Base-by-base conservation (phyloP, 2,329 filamentous ascomycete genomes). In the Calonectria multiphialidica region DNA sequence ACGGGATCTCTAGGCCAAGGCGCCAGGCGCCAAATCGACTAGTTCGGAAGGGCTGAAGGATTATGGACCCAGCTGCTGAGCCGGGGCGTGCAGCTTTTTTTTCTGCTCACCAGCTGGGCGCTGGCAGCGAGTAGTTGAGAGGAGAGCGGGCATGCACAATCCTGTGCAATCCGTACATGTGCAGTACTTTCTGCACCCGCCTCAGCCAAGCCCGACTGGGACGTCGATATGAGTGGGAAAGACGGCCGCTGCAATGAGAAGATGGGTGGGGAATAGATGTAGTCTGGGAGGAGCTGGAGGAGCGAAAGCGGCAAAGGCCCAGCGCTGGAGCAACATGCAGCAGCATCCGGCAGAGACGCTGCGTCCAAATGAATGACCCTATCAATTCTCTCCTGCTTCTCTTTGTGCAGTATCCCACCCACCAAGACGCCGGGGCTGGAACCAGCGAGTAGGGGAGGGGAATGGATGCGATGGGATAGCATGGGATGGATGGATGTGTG, bases 11-110 rank as follows among this genome's bases (percentile, higher is more conserved):
- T 77, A 74, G 77, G 76, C 75, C 74, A 74, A 68, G 65, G 66
- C 72, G 55, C 72, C 75, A 78, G 53, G 45, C 77, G 76, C 77
- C 73, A 79, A 77, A 76, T 70, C 72, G 78, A 78, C 81, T 84
- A 84, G 82, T 80, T 82, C 73, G 76, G 81, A 78, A 84, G 81
- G 82, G 82, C 82, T 84, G 82, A 84, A 79, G 78, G 79, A 80
- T 78, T 50, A 69, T 79, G 77, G 79, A 77, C 74, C 77, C 71
- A 78, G 77, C 73, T 72, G 67, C 57, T 75, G 72, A 70, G 66
- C 73, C 61, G 62, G 65, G 70, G 67, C 61, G 64, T 49, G 71
- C 44, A 40, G n/a, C 53, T 37, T n/a, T n/a, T 55, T 55, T 55
- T 55, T 25, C 23, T 62, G 49, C 40, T 42, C 50, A 55, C 13